Evolutionary conservation across 108 stramenopile species (phyloP).

Genomic region (Fragilariopsis cylindrus): DNA sequence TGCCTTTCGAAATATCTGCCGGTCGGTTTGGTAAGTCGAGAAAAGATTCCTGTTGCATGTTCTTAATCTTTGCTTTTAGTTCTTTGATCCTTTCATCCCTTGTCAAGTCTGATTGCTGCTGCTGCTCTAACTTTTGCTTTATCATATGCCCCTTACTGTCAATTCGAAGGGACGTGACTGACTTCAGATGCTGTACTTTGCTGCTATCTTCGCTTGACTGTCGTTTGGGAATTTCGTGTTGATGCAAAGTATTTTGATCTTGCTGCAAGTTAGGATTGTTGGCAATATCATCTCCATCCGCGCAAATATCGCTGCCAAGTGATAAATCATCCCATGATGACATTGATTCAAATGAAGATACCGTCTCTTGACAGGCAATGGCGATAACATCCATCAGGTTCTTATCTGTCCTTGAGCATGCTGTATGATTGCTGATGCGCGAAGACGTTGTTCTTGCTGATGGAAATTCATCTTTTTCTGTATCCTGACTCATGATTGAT

Average conservation of each 20-base stretch:
- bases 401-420: neutral
- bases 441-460: neutral
- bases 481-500: neutral
- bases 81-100: conserved; percentile 17
- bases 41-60: neutral
- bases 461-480: neutral
- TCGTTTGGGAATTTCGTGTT: too few species aligned
- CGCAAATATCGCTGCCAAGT: neutral
- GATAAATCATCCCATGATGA: conserved; percentile 11
- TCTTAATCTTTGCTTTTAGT: conserved; percentile 19
- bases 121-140: neutral
- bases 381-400: neutral
- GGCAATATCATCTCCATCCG: neutral
- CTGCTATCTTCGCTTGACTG: too few species aligned
- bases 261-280: neutral
- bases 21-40: neutral
- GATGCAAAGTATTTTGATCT: neutral
- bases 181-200: too few species aligned
- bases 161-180: neutral
- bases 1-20: neutral
- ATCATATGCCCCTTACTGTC: neutral
- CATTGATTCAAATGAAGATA: conserved; percentile 9
- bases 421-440: neutral
- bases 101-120: neutral
- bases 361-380: conserved; percentile 1